phyloP scores from a whole-genome alignment of 2,329 filamentous ascomycete genomes.

The Diaporthe vaccinii region DNA sequence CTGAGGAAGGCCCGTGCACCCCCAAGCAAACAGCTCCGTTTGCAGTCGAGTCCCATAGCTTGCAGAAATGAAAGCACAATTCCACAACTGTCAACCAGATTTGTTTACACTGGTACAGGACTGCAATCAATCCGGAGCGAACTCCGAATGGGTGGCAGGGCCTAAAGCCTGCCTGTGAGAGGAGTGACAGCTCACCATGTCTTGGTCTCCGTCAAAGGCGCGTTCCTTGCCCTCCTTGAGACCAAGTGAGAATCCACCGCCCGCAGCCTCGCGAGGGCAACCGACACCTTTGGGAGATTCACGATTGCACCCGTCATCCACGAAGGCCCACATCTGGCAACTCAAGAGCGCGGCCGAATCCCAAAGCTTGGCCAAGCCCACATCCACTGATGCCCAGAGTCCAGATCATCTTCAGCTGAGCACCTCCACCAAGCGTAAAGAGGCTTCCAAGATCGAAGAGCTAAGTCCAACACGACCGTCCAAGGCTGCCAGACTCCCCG shows the following conservation, averaged over 20 bases:
- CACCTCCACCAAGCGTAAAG: neutral
- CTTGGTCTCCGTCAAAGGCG: neutral
- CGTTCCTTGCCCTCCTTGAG: neutral
- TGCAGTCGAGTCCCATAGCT: neutral
- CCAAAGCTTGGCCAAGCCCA: neutral
- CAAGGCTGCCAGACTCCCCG: neutral
- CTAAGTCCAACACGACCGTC: neutral
- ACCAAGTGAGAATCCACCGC: neutral
- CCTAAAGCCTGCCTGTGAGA: neutral
- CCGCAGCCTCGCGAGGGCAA: neutral
- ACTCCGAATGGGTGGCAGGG: neutral
- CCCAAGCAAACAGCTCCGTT: neutral
- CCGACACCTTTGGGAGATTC: neutral
- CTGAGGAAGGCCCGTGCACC: neutral
- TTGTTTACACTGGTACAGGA: neutral
- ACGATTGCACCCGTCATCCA: neutral
- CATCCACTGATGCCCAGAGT: neutral
- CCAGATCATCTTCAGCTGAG: neutral
- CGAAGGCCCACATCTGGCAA: neutral
- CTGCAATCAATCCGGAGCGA: neutral
- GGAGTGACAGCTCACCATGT: neutral
- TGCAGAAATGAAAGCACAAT: neutral
- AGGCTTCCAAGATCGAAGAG: neutral
- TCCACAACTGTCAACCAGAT: neutral
- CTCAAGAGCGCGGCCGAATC: neutral